Evolutionary conservation across 1,139 yeast genomes (phyloP), one percentile per base, ranked within the genome.

Genomic region (Hyphopichia khmerensis): DNA sequence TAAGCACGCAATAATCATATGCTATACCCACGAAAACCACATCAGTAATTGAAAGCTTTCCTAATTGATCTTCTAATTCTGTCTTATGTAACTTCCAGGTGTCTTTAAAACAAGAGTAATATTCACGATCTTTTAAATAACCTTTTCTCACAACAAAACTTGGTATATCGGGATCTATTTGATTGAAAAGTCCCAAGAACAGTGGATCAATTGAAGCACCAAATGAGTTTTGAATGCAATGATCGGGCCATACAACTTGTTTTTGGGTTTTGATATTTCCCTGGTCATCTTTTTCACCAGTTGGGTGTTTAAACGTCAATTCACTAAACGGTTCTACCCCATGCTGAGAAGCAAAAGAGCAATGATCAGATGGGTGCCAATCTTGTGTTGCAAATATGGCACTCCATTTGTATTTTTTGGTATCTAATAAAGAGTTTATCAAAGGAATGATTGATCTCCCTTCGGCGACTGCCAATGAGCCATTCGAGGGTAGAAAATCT

Each of bases 61-160:
- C 59, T 48, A 91, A 69, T 34, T 72, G 62, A 1, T 59, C 60
- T 41, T 74, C 71, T 50, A 91, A 67, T 44, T 82, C 93, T 0
- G 97, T 90, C 38, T 79, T 69, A 53, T 86, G 84, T 29, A 78
- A 53, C 19, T 80, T 76, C 95, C 96, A 88, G 24, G 80, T 73
- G 60, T 91, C 98, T 42, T 75, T 69, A 59, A 91, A 90, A 33
- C 95, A 91, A n/a, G 96, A 88, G 57, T 90, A 91, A 60, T 84
- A 89, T 57, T 91, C 98, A 18, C 95, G 64, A 52, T 87, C 91
- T 21, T 66, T 66, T 27, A 84, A 61, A 45, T 71, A 75, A 0
- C 97, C 98, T 62, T 91, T 91, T 44, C 72, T 72, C 5, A 91
- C 80, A 2, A 80, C 60, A 0, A 65, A 52, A 36, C 60, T 62